Evolutionary conservation across 2,329 filamentous ascomycete species (phyloP), one percentile per base, ranked within the genome.

Genomic region (Ophiognomonia clavigignenti-juglandacearum): DNA sequence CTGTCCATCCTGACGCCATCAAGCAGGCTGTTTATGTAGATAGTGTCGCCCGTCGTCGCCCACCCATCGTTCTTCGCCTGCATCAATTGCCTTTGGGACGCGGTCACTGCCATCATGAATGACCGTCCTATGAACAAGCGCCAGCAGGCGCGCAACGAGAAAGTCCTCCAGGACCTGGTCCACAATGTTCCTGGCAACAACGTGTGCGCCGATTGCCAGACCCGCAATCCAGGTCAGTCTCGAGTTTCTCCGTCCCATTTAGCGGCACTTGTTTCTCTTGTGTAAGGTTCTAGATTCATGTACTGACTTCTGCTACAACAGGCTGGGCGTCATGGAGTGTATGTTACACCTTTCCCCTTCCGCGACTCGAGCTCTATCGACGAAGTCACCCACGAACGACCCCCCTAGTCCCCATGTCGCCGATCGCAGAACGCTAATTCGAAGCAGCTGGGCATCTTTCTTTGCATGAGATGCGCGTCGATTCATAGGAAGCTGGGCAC

Each of bases 281-380:
- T n/a, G n/a, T n/a, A n/a, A n/a, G n/a, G n/a, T 18, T 44, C 51
- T 5, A 19, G 2, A 18, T 11, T 3, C 26, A 9, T 10, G 13
- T 39, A 22, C 43, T 45, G 23, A 45, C 26, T 20, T 39, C 3
- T 16, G 34, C 9, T 54, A 44, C 45, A 53, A 54, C 62, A 93
- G 89, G 83, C 72, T 96, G 91, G 91, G 90, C 91, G 66, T 95
- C 89, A 72, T 96, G 91, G 91, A 96, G 86, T 69, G 88, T 95
- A 83, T 63, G 86, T 75, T 45, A 45, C 19, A 41, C 29, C 18
- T 51, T 32, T 44, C 51, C 48, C 45, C 46, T 45, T 47, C 44
- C 39, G 35, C 44, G 35, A 38, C 34, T 36, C 54, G 53, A 42
- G 45, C 45, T 13, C 39, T 13, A n/a, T 37, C 37, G 37, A 44